A percentile compares a stretch with the other conserved stretches of the same genome.
Evolutionary conservation across 805 yeast genomes (phyloP).

Genomic region (Lachancea sp.): DNA sequence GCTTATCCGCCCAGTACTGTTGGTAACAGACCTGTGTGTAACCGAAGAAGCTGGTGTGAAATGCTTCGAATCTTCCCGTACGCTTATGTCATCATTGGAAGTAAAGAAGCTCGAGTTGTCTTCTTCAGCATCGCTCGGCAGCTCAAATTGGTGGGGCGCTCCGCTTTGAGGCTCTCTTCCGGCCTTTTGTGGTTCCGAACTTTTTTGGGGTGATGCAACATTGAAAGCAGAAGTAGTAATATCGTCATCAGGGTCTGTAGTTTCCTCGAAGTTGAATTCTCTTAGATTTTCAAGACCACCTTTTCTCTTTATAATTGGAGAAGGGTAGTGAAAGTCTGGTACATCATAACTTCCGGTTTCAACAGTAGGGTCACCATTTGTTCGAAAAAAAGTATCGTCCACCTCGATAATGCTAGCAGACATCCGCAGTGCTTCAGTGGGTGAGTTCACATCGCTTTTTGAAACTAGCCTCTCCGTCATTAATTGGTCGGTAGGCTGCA

Average conservation of each 20-base stretch:
- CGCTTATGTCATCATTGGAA: slow-evolving; percentile 18
- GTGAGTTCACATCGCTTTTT: background rate
- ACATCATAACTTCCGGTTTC: background rate
- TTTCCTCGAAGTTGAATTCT: slow-evolving; percentile 35
- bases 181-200: background rate
- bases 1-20: slow-evolving; percentile 30
- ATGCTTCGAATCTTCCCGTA: slow-evolving; percentile 1
- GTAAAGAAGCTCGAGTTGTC: slow-evolving; percentile 29
- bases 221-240: no score
- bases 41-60: slow-evolving; percentile 3
- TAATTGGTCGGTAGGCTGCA: background rate
- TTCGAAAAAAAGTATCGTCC: background rate
- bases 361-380: background rate
- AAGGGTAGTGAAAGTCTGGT: background rate
- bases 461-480: background rate
- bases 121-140: slow-evolving; percentile 13
- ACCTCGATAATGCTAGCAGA: slow-evolving; percentile 1
- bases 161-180: background rate
- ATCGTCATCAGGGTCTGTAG: background rate
- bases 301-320: slow-evolving; percentile 41
- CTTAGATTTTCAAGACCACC: slow-evolving; percentile 45
- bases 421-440: background rate
- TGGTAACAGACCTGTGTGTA: slow-evolving; percentile 19
- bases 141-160: background rate
- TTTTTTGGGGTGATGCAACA: no score